A percentile compares a stretch with the other conserved stretches of the same genome.
Evolutionary conservation across 2,329 filamentous ascomycete genomes (phyloP).

Genomic region (Ophiostoma australiae): DNA sequence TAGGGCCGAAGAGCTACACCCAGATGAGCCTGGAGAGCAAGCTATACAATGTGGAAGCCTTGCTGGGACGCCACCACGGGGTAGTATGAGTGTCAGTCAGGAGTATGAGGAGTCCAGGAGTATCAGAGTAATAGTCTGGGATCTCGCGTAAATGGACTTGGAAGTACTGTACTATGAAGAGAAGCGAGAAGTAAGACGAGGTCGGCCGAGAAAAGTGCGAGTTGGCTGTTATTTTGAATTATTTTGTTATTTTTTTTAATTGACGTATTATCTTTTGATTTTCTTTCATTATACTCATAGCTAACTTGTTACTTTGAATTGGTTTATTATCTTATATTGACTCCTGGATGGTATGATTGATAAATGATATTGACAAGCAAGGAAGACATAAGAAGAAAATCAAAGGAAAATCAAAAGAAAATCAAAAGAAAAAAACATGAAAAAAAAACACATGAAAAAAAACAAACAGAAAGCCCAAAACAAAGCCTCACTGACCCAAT

Average conservation of each 20-base stretch:
- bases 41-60: not conserved
- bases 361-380: not conserved
- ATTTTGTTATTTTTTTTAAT: not conserved
- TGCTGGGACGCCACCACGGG: not conserved
- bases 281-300: too few species aligned
- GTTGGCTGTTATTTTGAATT: not conserved
- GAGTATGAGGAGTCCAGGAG: not conserved
- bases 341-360: too few species aligned
- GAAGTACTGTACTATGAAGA: not conserved
- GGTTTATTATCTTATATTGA: too few species aligned
- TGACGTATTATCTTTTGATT: too few species aligned
- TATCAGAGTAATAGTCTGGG: too few species aligned
- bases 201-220: too few species aligned
- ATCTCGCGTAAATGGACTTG: too few species aligned
- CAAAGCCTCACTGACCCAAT: not conserved
- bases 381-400: not conserved
- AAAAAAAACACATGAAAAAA: not conserved
- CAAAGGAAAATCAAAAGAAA: not conserved
- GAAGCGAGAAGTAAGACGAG: not conserved
- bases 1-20: too few species aligned
- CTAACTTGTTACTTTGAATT: too few species aligned
- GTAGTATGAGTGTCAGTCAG: not conserved
- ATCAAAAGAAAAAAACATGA: not conserved
- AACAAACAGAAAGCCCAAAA: not conserved
- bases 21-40: too few species aligned